phyloP scores from a whole-genome alignment of 495 filamentous ascomycete genomes.

The Xylaria palmicola region DNA sequence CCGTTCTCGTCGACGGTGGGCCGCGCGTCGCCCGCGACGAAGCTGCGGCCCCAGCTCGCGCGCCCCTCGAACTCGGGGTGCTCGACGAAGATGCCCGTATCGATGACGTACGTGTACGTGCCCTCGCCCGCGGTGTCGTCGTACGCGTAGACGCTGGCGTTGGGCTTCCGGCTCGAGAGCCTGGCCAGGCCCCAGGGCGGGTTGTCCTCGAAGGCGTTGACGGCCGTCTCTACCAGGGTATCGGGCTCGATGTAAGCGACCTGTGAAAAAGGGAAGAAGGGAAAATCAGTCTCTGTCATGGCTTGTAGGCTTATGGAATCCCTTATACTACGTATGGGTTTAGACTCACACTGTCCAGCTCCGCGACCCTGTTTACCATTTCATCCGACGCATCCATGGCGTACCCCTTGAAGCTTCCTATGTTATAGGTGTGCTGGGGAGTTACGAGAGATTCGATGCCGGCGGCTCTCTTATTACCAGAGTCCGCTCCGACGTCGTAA shows the following conservation, averaged over 20 bases:
- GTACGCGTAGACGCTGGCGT: conserved; percentile 40
- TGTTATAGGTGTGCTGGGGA: conserved; percentile 38
- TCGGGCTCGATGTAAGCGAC: conserved; percentile 30
- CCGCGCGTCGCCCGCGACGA: conserved; percentile 25
- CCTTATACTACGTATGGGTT: background rate
- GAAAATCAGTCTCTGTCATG: background rate
- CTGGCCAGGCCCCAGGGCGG: conserved; percentile 47
- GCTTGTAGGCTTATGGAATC: background rate
- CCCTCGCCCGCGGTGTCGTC: conserved; percentile 44
- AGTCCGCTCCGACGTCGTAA: conserved; percentile 14
- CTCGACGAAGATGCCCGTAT: conserved; percentile 45
- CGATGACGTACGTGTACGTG: conserved; percentile 47
- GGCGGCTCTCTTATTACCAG: conserved; percentile 23
- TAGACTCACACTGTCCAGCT: conserved; percentile 34
- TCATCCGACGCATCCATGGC: conserved; percentile 33
- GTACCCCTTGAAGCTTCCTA: conserved; percentile 43
- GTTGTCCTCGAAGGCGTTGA: conserved; percentile 24
- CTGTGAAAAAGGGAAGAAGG: too few species aligned
- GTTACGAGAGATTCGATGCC: conserved; percentile 18
- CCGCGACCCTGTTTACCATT: conserved; percentile 40
- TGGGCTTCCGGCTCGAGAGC: conserved; percentile 36
- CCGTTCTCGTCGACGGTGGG: conserved; percentile 39
- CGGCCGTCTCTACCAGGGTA: conserved; percentile 18
- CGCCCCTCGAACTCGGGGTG: conserved; percentile 55
- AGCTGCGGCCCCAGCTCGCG: conserved; percentile 49